phyloP scores from a whole-genome alignment of 352 stramenopile genomes.

The Phytophthora sp. region DNA sequence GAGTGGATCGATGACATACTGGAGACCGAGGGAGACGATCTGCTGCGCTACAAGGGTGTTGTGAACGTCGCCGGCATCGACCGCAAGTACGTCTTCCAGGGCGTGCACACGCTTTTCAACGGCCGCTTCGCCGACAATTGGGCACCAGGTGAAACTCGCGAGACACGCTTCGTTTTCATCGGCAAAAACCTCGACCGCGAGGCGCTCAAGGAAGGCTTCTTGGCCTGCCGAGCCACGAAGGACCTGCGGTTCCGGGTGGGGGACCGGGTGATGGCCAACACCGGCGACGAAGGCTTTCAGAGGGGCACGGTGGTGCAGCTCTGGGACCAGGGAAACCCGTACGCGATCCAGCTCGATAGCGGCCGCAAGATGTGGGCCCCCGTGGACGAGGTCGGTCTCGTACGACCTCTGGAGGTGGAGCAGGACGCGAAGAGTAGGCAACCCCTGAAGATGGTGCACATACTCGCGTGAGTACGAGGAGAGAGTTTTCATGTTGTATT shows the following conservation, averaged over 20 bases:
- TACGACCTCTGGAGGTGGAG: constrained; percentile 25
- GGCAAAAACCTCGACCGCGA: constrained; percentile 85
- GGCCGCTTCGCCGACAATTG: constrained; percentile 88
- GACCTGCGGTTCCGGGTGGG: constrained; percentile 50
- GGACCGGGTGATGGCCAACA: constrained; percentile 47
- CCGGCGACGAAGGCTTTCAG: constrained; percentile 45
- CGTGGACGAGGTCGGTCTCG: constrained; percentile 45
- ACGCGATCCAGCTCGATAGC: constrained; percentile 47
- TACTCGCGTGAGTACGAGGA: constrained; percentile 14
- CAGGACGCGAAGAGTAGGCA: constrained; percentile 15
- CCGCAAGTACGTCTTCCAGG: constrained; percentile 96
- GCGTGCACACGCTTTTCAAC: constrained; percentile 97
- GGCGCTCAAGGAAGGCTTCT: constrained; percentile 54
- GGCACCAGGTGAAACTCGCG: constrained; percentile 70
- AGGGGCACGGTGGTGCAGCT: constrained; percentile 41
- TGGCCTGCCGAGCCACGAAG: constrained; percentile 39
- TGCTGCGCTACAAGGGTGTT: constrained; percentile 95
- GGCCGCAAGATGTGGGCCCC: constrained; percentile 52
- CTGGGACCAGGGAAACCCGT: constrained; percentile 61
- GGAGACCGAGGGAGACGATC: constrained; percentile 84
- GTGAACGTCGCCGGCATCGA: constrained; percentile 93
- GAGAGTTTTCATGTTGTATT: not conserved
- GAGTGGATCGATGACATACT: constrained; percentile 96
- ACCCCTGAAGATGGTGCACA: constrained; percentile 31
- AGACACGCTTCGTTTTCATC: constrained; percentile 97